Base-by-base conservation (phyloP, 257 asterid genomes). In the Scutellaria barbata region DNA sequence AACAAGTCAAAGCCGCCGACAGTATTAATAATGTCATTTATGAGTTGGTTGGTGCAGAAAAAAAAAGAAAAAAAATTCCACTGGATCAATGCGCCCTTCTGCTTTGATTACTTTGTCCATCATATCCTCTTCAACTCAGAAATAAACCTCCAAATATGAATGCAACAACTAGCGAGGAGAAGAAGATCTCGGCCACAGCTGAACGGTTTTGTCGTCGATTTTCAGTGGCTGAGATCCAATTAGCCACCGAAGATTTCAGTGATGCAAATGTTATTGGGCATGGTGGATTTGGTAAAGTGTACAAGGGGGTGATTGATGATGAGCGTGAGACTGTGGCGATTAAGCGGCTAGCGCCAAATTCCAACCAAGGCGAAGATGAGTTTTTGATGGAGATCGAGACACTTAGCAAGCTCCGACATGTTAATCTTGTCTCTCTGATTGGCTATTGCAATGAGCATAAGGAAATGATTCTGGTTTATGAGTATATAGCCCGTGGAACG, bases 281-380 rank as follows among this genome's bases (percentile, higher is more conserved):
- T 9, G 57, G 70, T 3, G 70, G 70, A 1, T 64, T 64, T 8
- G 70, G 70, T 1, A 64, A 46, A 25, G 70, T 64, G 14, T 64
- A 64, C 45, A 7, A 46, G 22, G 25, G 70, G 45, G 5, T 64
- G 2, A 25, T 64, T 4, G 45, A 25, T 4, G 13, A 25, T 8
- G 58, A 12, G 1, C 35, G 9, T 0, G 5, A 4, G 4, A 30
- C 8, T 6, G 58, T 47, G 33, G 71, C 71, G 43, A 8, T 65
- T 7, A 65, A 65, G 46, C 46, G 71, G 45, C 9, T 45, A 6
- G n/a, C 69, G 7, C 9, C 69, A 13, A 25, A 25, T 7, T 46
- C 69, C 2, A 65, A 48, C 0, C 71, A 65, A 47, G 71, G 71
- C 13, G 10, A 22, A 22, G 5, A 0, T 1, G 71, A 65, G 58